Evolutionary conservation across 2,329 filamentous ascomycete species (phyloP).

Genomic region (Arthrinium phaeospermum): DNA sequence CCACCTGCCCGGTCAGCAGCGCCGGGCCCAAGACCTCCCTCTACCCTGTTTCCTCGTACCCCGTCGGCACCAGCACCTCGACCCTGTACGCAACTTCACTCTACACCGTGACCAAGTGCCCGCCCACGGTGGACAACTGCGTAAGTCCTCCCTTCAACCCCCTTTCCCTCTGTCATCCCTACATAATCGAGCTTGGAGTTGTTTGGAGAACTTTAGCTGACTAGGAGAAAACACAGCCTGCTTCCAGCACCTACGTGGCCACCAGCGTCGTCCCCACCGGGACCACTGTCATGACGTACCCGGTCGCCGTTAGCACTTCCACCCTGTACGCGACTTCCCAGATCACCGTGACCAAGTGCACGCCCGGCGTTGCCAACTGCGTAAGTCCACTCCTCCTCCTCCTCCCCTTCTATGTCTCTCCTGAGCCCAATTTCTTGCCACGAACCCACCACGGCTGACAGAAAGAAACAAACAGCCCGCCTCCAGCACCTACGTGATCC

Average conservation of each 20-base stretch:
- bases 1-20: slow-evolving; percentile 21
- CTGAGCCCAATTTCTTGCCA: no score
- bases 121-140: neutral
- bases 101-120: slow-evolving; percentile 14
- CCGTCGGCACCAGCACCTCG: neutral
- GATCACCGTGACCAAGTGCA: slow-evolving; percentile 1
- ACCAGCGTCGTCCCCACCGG: slow-evolving; percentile 3
- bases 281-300: neutral
- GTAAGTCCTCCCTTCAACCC: neutral
- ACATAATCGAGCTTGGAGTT: neutral
- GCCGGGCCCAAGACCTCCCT: neutral
- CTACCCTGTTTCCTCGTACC: neutral
- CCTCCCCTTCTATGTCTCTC: neutral
- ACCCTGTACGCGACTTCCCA: neutral
- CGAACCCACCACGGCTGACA: neutral
- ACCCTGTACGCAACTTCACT: neutral
- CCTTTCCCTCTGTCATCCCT: neutral
- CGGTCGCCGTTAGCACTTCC: neutral
- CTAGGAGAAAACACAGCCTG: neutral
- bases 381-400: neutral
- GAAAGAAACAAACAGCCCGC: neutral
- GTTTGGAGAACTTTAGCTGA: neutral
- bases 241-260: neutral
- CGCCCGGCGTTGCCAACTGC: neutral
- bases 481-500: slow-evolving; percentile 8